These are phyloP conservation scores for Saitozyma sp. DNA, from an alignment of 768 basidiomycete species.

Conservation along the genomic window DNA sequence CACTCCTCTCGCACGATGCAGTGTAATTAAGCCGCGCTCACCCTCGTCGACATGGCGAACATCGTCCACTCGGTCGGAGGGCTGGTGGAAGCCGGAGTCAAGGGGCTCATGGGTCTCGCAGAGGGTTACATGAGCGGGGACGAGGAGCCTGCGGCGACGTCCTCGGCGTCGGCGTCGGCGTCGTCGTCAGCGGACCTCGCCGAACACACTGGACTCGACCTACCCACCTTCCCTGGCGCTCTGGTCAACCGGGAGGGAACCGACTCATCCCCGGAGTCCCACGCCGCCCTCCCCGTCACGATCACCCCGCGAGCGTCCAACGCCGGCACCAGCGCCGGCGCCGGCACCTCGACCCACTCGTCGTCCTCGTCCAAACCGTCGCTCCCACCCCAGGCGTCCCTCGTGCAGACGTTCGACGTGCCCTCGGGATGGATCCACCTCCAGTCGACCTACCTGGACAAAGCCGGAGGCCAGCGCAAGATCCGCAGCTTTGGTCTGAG, in stretches of 20 bases:
- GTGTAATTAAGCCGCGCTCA: too few species aligned
- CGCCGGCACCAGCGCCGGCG: not conserved
- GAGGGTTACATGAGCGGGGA: conserved; percentile 23
- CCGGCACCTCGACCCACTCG: conserved; percentile 4
- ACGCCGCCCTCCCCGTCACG: too few species aligned
- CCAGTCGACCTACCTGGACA: conserved; percentile 41
- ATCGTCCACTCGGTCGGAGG: conserved; percentile 29
- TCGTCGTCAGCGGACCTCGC: too few species aligned
- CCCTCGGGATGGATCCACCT: conserved; percentile 48
- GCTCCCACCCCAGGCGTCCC: conserved; percentile 4
- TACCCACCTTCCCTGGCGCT: too few species aligned
- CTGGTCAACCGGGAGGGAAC: too few species aligned
- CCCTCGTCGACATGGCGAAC: conserved; percentile 19
- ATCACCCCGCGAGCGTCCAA: conserved; percentile 2
- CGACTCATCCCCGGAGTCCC: too few species aligned
- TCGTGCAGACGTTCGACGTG: conserved; percentile 34
- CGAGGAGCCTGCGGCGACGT: too few species aligned
- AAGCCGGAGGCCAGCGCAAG: conserved; percentile 22
- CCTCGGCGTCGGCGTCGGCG: too few species aligned
- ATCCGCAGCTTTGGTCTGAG: conserved; percentile 33
- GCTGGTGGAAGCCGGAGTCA: conserved; percentile 40
- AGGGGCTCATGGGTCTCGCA: conserved; percentile 34
- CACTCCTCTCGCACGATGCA: too few species aligned
- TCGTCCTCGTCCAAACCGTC: conserved; percentile 2
- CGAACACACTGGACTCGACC: too few species aligned